Percentiles rank a stretch among this genome's conserved stretches.
phyloP scores from a whole-genome alignment of 495 filamentous ascomycete genomes.

The Trypethelium eluteriae region DNA sequence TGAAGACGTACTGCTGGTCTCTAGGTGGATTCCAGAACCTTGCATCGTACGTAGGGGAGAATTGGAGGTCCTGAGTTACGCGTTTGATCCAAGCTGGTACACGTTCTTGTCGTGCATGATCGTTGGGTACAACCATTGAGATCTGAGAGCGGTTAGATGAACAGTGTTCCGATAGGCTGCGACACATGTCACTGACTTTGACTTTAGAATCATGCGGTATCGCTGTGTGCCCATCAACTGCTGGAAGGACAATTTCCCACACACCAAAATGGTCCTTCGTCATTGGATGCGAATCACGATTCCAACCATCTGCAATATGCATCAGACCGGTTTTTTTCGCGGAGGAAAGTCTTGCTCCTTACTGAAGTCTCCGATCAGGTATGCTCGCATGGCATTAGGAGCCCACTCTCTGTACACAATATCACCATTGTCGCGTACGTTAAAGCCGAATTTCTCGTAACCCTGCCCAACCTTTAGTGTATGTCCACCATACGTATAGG shows the following conservation, averaged over 20 bases:
- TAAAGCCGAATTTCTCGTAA: conserved; percentile 77
- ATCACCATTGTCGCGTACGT: conserved; percentile 68
- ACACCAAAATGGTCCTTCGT: conserved; percentile 76
- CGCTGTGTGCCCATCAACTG: conserved; percentile 62
- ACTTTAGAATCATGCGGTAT: conserved; percentile 92
- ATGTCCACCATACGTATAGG: conserved; percentile 14
- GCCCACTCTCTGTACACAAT: conserved; percentile 96
- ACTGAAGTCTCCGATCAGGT: conserved; percentile 97
- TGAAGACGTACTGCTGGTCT: conserved; percentile 67
- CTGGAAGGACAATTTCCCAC: conserved; percentile 73
- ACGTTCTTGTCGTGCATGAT: conserved; percentile 69
- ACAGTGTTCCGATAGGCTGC: background rate
- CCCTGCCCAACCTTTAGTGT: conserved; percentile 45
- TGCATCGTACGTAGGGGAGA: conserved; percentile 88
- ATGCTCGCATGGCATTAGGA: conserved; percentile 73
- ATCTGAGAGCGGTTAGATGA: conserved; percentile 48
- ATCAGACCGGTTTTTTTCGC: conserved; percentile 14
- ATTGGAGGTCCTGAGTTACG: conserved; percentile 80
- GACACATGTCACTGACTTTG: conserved; percentile 54
- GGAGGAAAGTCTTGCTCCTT: conserved; percentile 26
- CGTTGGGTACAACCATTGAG: conserved; percentile 69
- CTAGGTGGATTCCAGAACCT: conserved; percentile 93
- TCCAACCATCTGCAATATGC: conserved; percentile 67
- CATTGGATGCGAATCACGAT: conserved; percentile 74
- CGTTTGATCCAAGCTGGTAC: conserved; percentile 95